These are phyloP conservation scores for Exserohilum rostratum DNA, from an alignment of 2,329 filamentous ascomycete genomes.

Conservation along the genomic window DNA sequence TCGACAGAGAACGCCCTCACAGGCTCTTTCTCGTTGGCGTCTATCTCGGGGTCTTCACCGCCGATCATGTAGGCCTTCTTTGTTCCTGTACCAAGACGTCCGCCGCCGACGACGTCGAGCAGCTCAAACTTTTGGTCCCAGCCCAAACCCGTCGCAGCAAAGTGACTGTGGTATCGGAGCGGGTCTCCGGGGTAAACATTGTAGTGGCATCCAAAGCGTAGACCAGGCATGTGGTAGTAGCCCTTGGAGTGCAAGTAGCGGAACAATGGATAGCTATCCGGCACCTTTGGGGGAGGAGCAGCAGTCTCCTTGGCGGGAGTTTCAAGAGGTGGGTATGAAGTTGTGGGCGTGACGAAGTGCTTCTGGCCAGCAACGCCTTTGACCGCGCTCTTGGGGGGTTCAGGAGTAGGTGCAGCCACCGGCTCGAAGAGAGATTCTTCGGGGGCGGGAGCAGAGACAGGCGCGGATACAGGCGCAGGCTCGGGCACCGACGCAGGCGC, in stretches of 20 bases:
- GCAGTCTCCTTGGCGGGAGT: conserved; percentile 18
- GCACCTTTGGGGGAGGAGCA: conserved; percentile 43
- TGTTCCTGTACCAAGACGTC: conserved; percentile 87
- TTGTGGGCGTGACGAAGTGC: conserved; percentile 53
- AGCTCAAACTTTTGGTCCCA: conserved; percentile 89
- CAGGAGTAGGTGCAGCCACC: conserved; percentile 12
- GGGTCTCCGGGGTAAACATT: conserved; percentile 96
- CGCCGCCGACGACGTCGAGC: conserved; percentile 83
- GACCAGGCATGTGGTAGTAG: conserved; percentile 88
- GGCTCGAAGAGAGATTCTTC: conserved; percentile 38
- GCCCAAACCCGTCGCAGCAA: conserved; percentile 79
- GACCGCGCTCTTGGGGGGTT: conserved; percentile 12
- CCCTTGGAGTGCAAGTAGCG: conserved; percentile 76
- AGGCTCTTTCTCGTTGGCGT: conserved; percentile 43
- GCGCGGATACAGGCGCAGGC: neutral
- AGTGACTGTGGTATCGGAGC: conserved; percentile 93
- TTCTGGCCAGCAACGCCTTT: conserved; percentile 28
- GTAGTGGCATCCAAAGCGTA: conserved; percentile 93
- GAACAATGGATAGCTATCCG: conserved; percentile 72
- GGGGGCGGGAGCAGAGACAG: neutral
- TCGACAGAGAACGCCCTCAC: conserved; percentile 84
- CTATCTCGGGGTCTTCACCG: conserved; percentile 56
- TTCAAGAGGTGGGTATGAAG: conserved; percentile 50
- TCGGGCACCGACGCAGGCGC: neutral
- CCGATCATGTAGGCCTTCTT: conserved; percentile 95